These are phyloP conservation scores for Phoma sp. DNA, from an alignment of 2,329 filamentous ascomycete species.

Conservation along the genomic window DNA sequence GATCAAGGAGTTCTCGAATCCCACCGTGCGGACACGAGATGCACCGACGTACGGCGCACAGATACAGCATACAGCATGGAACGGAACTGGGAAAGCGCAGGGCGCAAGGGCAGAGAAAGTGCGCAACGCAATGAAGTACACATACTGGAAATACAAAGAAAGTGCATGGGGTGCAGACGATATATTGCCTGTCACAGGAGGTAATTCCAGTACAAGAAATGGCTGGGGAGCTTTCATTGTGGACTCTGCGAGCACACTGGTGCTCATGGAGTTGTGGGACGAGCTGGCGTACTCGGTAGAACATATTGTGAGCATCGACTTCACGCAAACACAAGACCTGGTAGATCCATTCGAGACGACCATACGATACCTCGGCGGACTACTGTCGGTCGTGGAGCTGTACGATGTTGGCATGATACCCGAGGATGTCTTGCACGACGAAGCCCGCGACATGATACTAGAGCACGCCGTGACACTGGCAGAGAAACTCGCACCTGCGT, in stretches of 20 bases:
- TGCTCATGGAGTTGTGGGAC: slow-evolving; percentile 52
- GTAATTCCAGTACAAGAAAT: slow-evolving; percentile 44
- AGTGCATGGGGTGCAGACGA: slow-evolving; percentile 52
- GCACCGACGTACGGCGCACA: slow-evolving; percentile 28
- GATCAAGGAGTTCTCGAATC: slow-evolving; percentile 46
- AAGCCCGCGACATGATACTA: slow-evolving; percentile 44
- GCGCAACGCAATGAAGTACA: slow-evolving; percentile 49
- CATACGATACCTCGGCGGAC: slow-evolving; percentile 50
- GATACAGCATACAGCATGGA: slow-evolving; percentile 45
- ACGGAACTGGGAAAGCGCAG: slow-evolving; percentile 46
- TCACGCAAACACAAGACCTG: slow-evolving; percentile 40
- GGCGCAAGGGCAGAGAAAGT: slow-evolving; percentile 42
- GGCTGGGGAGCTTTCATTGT: slow-evolving; percentile 54
- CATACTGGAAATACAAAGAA: slow-evolving; percentile 49
- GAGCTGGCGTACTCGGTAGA: slow-evolving; percentile 50
- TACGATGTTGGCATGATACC: slow-evolving; percentile 51
- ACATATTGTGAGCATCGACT: slow-evolving; percentile 49
- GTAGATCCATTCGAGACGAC: slow-evolving; percentile 54
- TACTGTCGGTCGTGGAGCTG: slow-evolving; percentile 50
- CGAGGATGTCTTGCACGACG: slow-evolving; percentile 35
- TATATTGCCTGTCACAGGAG: slow-evolving; percentile 48
- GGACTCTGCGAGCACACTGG: slow-evolving; percentile 49
- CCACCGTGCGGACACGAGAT: slow-evolving; percentile 30
- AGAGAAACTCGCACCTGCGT: slow-evolving; percentile 48
- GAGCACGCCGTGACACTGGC: slow-evolving; percentile 48